Conservation (phyloP, 2,329 filamentous ascomycete species). For the Alternaria ventricosa region DNA sequence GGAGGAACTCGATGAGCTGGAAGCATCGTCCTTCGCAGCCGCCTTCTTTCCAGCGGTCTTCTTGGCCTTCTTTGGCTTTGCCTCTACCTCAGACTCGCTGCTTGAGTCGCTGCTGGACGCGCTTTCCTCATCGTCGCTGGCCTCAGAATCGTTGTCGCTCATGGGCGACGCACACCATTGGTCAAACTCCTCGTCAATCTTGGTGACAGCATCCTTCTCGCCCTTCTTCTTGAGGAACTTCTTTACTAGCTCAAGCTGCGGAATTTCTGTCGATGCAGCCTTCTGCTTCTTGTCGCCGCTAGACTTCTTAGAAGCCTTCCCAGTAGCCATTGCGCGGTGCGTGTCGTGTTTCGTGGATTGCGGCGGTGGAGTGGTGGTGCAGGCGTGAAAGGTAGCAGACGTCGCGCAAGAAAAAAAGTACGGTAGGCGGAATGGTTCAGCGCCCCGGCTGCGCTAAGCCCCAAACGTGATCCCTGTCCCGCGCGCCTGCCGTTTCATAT, state of each 20-base stretch:
- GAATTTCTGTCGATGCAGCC: slow-evolving; percentile 2
- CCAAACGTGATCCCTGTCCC: slow-evolving; percentile 14
- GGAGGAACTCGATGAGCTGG: slow-evolving; percentile 24
- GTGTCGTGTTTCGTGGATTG: background rate
- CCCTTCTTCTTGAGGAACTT: slow-evolving; percentile 45
- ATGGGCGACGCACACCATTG: slow-evolving; percentile 31
- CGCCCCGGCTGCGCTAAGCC: slow-evolving; percentile 24
- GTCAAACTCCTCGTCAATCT: slow-evolving; percentile 30
- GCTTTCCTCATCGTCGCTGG: slow-evolving; percentile 24
- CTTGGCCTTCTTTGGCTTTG: slow-evolving; percentile 30
- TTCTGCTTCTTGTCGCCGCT: slow-evolving; percentile 28
- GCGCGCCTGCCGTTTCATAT: slow-evolving; percentile 28
- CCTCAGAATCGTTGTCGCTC: background rate
- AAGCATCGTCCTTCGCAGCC: slow-evolving; percentile 14
- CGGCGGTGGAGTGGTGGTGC: background rate
- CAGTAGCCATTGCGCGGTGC: slow-evolving; percentile 35
- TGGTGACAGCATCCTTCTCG: slow-evolving; percentile 38
- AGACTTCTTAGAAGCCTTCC: slow-evolving; percentile 23
- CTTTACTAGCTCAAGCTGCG: slow-evolving; percentile 41
- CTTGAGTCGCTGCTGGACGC: slow-evolving; percentile 33
- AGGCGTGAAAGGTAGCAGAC: slow-evolving; percentile 5
- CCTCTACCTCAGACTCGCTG: slow-evolving; percentile 41
- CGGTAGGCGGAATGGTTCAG: slow-evolving; percentile 19
- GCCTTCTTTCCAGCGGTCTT: slow-evolving; percentile 19
- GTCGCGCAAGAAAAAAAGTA: slow-evolving; percentile 31